Conservation (phyloP, 371 early-diverging fungal species). For the Rhizopus delemar region DNA sequence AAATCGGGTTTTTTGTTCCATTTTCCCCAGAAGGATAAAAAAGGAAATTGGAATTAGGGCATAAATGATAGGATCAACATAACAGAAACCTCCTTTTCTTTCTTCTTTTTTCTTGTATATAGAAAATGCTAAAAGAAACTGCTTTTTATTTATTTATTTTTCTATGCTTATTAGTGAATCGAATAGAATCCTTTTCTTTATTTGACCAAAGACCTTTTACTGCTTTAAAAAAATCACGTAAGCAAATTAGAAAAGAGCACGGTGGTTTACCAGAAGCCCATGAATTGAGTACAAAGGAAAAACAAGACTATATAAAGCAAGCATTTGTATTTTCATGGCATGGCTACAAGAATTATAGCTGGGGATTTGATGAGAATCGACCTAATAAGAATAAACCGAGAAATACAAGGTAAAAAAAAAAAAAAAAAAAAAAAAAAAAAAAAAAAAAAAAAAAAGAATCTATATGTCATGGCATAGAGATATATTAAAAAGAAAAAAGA, state of each 20-base stretch:
- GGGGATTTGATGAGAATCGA: slow-evolving; percentile 62
- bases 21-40: no score
- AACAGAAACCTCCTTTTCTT: no score
- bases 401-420: slow-evolving; percentile 51
- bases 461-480: not conserved
- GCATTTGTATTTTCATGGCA: slow-evolving; percentile 72
- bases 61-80: no score
- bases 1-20: no score
- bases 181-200: not conserved
- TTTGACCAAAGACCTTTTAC: slow-evolving; percentile 14
- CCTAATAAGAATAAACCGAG: slow-evolving; percentile 45
- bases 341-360: slow-evolving; percentile 68
- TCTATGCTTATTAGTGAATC: no score
- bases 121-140: no score
- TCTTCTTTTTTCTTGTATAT: no score
- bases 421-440: not conserved
- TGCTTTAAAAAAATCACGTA: slow-evolving; percentile 8
- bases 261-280: slow-evolving; percentile 31
- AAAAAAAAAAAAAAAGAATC: not conserved
- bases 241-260: slow-evolving; percentile 13
- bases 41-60: no score
- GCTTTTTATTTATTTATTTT: no score
- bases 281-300: slow-evolving; percentile 28
- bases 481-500: slow-evolving; percentile 2
- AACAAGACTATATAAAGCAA: slow-evolving; percentile 48